Percentiles rank a stretch among this genome's conserved stretches.
Conservation (phyloP, 2,329 filamentous ascomycete genomes). For the Penicillium sp. region DNA sequence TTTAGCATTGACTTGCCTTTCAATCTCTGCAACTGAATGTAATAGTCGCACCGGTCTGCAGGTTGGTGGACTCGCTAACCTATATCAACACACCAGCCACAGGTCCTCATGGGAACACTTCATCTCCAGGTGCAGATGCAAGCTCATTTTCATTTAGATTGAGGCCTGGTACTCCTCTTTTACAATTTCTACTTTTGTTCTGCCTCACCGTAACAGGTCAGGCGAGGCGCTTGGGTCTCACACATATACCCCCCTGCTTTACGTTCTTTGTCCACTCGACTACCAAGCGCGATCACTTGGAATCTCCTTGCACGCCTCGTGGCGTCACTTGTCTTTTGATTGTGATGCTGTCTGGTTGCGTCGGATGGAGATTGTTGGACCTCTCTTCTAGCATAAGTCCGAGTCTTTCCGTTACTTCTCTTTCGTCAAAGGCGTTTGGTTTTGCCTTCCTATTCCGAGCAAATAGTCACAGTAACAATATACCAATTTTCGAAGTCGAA, state of each 20-base stretch:
- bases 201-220: background rate
- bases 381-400: too few species aligned
- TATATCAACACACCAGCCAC: background rate
- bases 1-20: slow-evolving; percentile 4
- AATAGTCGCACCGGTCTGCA: slow-evolving; percentile 10
- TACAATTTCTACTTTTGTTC: background rate
- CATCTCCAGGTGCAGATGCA: background rate
- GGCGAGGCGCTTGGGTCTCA: slow-evolving; percentile 10
- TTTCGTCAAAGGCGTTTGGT: background rate
- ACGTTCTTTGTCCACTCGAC: slow-evolving; percentile 1
- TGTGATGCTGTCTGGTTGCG: background rate
- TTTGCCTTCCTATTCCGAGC: background rate
- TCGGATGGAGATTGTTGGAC: too few species aligned
- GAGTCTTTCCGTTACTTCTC: background rate
- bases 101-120: background rate
- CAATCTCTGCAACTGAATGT: background rate
- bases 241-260: slow-evolving; percentile 14
- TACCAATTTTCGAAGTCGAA: background rate
- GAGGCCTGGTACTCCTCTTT: background rate
- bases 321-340: background rate
- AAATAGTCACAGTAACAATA: background rate
- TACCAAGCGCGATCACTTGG: background rate
- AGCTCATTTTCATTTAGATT: background rate
- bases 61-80: slow-evolving; percentile 10
- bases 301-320: background rate